phyloP scores from a whole-genome alignment of 805 yeast species.

The Saccharomycopsis amapae region DNA sequence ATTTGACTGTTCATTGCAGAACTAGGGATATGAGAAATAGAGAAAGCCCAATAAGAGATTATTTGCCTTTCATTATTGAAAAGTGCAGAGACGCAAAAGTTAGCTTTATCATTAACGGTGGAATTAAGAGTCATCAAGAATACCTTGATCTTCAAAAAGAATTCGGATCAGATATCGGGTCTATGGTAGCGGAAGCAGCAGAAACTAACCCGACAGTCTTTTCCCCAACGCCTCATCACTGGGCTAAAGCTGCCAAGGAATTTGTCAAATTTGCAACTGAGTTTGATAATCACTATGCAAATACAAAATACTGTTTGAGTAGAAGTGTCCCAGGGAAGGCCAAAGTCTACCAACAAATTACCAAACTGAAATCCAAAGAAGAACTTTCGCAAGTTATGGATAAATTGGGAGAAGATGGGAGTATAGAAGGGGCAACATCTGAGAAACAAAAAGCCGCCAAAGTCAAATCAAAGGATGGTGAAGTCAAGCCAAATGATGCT shows the following conservation, averaged over 20 bases:
- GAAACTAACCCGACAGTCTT: constrained; percentile 84
- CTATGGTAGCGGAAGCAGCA: constrained; percentile 91
- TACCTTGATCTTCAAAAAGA: constrained; percentile 41
- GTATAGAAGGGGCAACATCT: no score
- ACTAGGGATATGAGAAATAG: constrained; percentile 84
- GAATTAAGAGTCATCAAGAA: constrained; percentile 48
- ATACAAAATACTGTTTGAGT: constrained; percentile 73
- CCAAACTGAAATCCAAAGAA: constrained; percentile 38
- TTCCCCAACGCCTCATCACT: constrained; percentile 35
- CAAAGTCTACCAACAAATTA: constrained; percentile 47
- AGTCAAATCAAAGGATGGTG: no score
- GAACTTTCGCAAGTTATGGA: constrained; percentile 1
- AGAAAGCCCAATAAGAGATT: constrained; percentile 70
- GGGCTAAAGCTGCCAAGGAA: constrained; percentile 50
- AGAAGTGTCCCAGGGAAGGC: constrained; percentile 76
- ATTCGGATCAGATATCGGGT: constrained; percentile 65
- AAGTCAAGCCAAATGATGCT: no score
- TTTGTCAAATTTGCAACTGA: constrained; percentile 45
- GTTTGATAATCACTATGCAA: constrained; percentile 58
- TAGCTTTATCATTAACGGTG: constrained; percentile 79
- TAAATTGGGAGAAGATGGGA: constrained; percentile 2
- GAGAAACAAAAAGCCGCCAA: no score
- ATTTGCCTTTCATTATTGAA: constrained; percentile 51
- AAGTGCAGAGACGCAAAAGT: constrained; percentile 58
- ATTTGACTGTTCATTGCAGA: constrained; percentile 88